Evolutionary conservation across 495 filamentous ascomycete species (phyloP).

Genomic region (Bacidia rubella): DNA sequence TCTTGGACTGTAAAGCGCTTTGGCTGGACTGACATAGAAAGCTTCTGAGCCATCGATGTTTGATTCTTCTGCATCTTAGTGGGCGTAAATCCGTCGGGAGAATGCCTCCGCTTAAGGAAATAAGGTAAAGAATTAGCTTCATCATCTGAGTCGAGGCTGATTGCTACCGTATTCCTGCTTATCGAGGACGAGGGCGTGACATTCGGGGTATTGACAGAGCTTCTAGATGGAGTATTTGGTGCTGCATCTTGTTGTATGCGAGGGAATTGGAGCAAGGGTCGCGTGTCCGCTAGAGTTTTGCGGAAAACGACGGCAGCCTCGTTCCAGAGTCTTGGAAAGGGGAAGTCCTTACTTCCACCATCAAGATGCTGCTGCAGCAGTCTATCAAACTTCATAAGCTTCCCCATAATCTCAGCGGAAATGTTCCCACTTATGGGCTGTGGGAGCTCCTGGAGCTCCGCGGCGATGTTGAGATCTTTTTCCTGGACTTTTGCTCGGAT

Average conservation of each 20-base stretch:
- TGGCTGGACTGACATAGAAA: neutral
- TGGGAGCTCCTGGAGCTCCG: constrained; percentile 36
- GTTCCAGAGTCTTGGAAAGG: constrained; percentile 28
- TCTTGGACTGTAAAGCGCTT: constrained; percentile 23
- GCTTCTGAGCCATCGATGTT: neutral
- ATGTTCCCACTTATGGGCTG: constrained; percentile 37
- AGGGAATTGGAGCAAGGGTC: constrained; percentile 22
- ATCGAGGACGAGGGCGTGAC: neutral
- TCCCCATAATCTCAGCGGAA: constrained; percentile 25
- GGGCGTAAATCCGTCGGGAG: neutral
- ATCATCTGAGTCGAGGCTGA: constrained; percentile 10
- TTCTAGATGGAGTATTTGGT: neutral
- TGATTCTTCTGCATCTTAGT: neutral
- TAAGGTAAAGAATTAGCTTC: neutral
- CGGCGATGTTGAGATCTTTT: constrained; percentile 33
- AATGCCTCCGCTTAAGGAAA: neutral
- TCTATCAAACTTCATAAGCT: constrained; percentile 23
- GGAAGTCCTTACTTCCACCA: constrained; percentile 22
- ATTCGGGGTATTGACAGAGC: neutral
- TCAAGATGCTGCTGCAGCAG: constrained; percentile 25
- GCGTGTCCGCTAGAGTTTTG: constrained; percentile 22
- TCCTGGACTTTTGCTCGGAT: constrained; percentile 44
- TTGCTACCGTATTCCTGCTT: neutral
- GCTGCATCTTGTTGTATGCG: neutral
- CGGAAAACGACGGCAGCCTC: constrained; percentile 27